These are phyloP conservation scores for Alternaria triticina DNA, from an alignment of 2,329 filamentous ascomycete species.

Conservation along the genomic window DNA sequence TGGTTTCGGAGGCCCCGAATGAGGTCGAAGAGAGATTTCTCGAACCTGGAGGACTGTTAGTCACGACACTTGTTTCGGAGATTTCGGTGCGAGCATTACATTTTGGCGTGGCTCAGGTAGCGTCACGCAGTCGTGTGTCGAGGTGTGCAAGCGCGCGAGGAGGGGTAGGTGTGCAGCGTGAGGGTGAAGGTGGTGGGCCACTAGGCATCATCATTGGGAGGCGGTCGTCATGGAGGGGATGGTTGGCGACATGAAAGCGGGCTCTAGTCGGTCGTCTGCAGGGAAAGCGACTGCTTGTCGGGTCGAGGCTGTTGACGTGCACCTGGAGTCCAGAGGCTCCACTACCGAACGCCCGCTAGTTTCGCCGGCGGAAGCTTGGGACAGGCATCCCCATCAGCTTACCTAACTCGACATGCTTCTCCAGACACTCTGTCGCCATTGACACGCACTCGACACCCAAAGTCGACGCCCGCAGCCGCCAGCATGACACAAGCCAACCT, in stretches of 20 bases:
- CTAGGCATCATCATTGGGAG: conserved; percentile 41
- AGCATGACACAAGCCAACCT: conserved; percentile 46
- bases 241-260: neutral
- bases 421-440: conserved; percentile 5
- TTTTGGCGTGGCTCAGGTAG: conserved; percentile 27
- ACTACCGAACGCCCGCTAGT: conserved; percentile 15
- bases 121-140: conserved; percentile 23
- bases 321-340: conserved; percentile 3
- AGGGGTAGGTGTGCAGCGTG: conserved; percentile 36
- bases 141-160: conserved; percentile 25
- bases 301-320: conserved; percentile 17
- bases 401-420: conserved; percentile 13
- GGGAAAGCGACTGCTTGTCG: neutral
- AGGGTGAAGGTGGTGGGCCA: conserved; percentile 28
- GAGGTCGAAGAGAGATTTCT: conserved; percentile 98
- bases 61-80: neutral
- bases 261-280: neutral
- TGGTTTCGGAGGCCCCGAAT: conserved; percentile 94
- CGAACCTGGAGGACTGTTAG: conserved; percentile 73
- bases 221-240: conserved; percentile 20
- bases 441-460: conserved; percentile 2
- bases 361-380: conserved; percentile 26
- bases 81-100: conserved; percentile 20
- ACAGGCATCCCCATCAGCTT: conserved; percentile 7
- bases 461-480: conserved; percentile 4